A percentile compares a stretch with the other conserved stretches of the same genome.
phyloP scores from a whole-genome alignment of 305 asterid genomes.

The Withania somnifera region DNA sequence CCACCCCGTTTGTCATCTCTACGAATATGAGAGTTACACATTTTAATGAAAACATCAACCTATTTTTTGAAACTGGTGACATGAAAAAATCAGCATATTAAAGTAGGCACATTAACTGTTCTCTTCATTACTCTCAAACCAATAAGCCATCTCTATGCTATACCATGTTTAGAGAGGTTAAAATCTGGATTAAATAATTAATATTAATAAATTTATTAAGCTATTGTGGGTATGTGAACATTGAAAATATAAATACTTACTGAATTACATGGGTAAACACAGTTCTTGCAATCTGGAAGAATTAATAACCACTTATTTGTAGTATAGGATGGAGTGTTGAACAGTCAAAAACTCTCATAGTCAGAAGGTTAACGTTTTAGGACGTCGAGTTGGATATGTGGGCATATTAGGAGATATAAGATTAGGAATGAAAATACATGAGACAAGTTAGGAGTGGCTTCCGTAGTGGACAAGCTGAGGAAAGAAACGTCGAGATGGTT shows the following conservation, averaged over 20 bases:
- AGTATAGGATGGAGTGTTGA: too few species aligned
- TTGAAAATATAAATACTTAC: background rate
- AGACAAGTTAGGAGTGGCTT: too few species aligned
- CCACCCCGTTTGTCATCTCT: too few species aligned
- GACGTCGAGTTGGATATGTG: too few species aligned
- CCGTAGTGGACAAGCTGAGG: too few species aligned
- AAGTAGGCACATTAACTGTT: background rate
- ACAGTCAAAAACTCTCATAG: too few species aligned
- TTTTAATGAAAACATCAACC: too few species aligned
- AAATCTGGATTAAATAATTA: background rate
- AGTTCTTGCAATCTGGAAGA: background rate
- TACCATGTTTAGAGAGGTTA: background rate
- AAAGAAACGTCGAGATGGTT: too few species aligned
- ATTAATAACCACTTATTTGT: background rate
- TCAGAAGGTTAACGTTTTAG: too few species aligned
- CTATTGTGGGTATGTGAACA: background rate
- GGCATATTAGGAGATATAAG: too few species aligned
- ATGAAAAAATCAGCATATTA: background rate
- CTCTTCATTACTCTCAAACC: background rate
- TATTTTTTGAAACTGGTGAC: too few species aligned
- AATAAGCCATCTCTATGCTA: background rate
- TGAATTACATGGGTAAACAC: background rate
- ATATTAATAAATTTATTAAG: background rate
- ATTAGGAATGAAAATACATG: too few species aligned
- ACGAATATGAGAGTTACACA: background rate